Conservation (phyloP, 2,329 filamentous ascomycete genomes). For the Chaetomium sp. region DNA sequence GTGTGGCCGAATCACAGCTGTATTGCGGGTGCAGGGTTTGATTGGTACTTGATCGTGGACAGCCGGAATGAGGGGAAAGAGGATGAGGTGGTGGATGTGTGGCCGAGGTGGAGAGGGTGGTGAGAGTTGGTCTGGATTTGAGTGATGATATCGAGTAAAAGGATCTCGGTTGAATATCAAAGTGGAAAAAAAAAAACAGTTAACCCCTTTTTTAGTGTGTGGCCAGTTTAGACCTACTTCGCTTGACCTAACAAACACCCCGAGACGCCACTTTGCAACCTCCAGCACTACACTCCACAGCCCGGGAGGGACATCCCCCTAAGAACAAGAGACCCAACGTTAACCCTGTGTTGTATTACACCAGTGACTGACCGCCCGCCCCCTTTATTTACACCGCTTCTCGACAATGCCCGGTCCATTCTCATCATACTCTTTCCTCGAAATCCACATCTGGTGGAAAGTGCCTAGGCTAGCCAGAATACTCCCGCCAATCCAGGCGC, state of each 20-base stretch:
- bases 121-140: slow-evolving; percentile 29
- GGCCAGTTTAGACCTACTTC: too few relatives aligned
- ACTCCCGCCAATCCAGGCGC: slow-evolving; percentile 92
- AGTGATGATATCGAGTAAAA: not conserved
- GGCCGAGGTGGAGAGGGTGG: slow-evolving; percentile 66
- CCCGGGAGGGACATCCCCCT: too few relatives aligned
- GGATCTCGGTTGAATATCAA: not conserved
- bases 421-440: slow-evolving; percentile 94
- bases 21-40: slow-evolving; percentile 64
- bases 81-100: slow-evolving; percentile 66
- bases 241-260: too few relatives aligned
- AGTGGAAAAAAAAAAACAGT: not conserved
- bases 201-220: too few relatives aligned
- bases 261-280: too few relatives aligned
- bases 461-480: slow-evolving; percentile 92
- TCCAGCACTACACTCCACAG: too few relatives aligned
- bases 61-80: slow-evolving; percentile 46
- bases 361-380: not conserved
- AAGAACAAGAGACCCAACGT: too few relatives aligned
- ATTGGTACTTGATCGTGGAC: slow-evolving; percentile 70
- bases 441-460: slow-evolving; percentile 99
- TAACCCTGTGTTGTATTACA: too few relatives aligned
- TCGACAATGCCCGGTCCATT: slow-evolving; percentile 86
- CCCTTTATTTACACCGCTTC: slow-evolving; percentile 78
- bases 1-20: slow-evolving; percentile 80